A percentile compares a stretch with the other conserved stretches of the same genome.
phyloP scores from a whole-genome alignment of 2,329 filamentous ascomycete species.

The Atkinsonella hypoxylon region DNA sequence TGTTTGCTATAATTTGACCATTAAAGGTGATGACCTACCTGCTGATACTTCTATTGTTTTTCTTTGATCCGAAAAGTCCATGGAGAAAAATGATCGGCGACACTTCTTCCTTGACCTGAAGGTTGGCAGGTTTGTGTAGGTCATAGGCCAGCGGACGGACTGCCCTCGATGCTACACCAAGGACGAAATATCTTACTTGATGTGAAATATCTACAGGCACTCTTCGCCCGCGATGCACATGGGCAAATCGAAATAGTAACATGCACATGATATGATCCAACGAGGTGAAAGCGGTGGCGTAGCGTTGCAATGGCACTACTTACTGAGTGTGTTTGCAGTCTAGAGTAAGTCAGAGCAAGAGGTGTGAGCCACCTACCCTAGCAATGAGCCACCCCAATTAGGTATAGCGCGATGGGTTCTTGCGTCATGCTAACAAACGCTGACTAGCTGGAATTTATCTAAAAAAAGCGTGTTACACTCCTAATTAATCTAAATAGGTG shows the following conservation, averaged over 20 bases:
- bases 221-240: neutral
- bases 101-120: constrained; percentile 24
- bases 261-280: neutral
- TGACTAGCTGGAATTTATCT: no score
- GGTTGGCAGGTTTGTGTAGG: constrained; percentile 46
- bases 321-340: no score
- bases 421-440: no score
- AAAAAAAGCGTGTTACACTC: no score
- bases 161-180: neutral
- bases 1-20: neutral
- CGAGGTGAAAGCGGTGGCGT: neutral
- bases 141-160: constrained; percentile 46
- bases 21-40: constrained; percentile 49
- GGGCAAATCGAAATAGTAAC: neutral
- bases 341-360: no score
- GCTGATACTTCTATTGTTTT: constrained; percentile 89
- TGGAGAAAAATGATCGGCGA: constrained; percentile 78
- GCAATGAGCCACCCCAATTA: no score
- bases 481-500: no score
- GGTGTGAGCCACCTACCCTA: no score
- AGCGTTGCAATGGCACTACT: no score
- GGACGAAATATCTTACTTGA: neutral
- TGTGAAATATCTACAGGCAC: neutral
- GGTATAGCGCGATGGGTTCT: no score
- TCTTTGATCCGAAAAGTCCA: constrained; percentile 88